Evolutionary conservation across 257 asterid genomes (phyloP), one percentile per base, ranked within the genome.

Genomic region (Leptodermis oblonga): DNA sequence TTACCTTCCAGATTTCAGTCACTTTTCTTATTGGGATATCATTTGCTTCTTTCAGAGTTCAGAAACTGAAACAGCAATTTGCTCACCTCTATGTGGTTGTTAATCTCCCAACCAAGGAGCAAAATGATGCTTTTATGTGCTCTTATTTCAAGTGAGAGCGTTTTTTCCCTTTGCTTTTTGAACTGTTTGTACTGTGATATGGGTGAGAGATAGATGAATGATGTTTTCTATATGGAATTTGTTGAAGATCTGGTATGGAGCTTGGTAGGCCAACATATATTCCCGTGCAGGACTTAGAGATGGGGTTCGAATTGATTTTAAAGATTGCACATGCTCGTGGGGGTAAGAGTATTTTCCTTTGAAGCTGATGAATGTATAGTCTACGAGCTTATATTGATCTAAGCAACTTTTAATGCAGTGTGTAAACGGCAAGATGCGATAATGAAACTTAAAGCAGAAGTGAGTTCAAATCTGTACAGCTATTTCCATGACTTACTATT

Each of bases 291-390:
- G 90, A 90, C 82, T 70, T 85, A 17, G 97, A 91, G 82, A 94
- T 91, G 99, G 97, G 97, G 56, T 89, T 89, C 65, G 97, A 94
- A 85, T 87, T 87, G 87, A 91, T 91, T 58, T 91, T 89, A 51
- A 94, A 87, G 78, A 77, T 94, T 51, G 90, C 96, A 63, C 95
- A 81, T 76, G 96, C 96, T 78, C 99, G 89, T 59, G 95, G 97
- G 78, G 92, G 99, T 94, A 85, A 80, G 80, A 28, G 33, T 6
- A 20, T 46, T 33, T 6, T 58, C 53, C 22, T 70, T 55, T n/a
- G 48, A 11, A 69, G 31, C 71, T 76, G 59, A 62, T 17, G n/a
- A 53, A 67, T 58, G 61, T 58, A n/a, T n/a, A 69, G 65, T 59
- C 49, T 58, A 53, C 51, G 15, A 55, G 63, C 73, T 71, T 37